Conservation (phyloP, 768 basidiomycete species). For the Cubamyces lactineus region DNA sequence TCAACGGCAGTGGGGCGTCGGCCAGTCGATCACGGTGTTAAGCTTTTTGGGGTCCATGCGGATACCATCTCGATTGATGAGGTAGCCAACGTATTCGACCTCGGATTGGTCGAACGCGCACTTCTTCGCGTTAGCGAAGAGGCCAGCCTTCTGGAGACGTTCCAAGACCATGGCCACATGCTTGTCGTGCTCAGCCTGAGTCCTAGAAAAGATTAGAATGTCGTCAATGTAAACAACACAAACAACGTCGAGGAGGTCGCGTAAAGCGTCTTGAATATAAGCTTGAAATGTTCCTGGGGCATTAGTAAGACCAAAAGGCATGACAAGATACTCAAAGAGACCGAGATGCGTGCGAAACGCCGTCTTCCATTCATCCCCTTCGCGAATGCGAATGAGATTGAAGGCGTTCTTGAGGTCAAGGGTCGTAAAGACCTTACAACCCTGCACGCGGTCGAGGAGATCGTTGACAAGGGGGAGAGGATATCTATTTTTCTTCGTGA, state of each 20-base stretch:
- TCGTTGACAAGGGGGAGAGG: conserved; percentile 40
- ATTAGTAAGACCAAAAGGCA: conserved; percentile 38
- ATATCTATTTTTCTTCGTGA: conserved; percentile 40
- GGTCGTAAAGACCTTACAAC: conserved; percentile 37
- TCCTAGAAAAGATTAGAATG: conserved; percentile 29
- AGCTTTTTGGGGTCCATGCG: conserved; percentile 48
- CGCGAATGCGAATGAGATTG: conserved; percentile 45
- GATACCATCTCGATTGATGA: conserved; percentile 39
- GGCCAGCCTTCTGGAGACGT: conserved; percentile 34
- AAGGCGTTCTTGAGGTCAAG: conserved; percentile 46
- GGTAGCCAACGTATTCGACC: conserved; percentile 47
- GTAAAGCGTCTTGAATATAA: conserved; percentile 22
- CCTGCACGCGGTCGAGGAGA: conserved; percentile 34
- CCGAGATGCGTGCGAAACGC: conserved; percentile 43
- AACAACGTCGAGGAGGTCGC: conserved; percentile 18
- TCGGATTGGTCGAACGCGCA: conserved; percentile 41
- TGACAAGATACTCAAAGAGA: conserved; percentile 39
- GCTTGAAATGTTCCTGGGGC: conserved; percentile 24
- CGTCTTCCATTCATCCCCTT: conserved; percentile 44
- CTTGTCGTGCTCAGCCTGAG: conserved; percentile 26
- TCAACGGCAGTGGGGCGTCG: conserved; percentile 21
- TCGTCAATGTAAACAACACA: conserved; percentile 35
- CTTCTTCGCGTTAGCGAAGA: conserved; percentile 39
- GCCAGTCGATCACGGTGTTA: conserved; percentile 38
- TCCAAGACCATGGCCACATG: conserved; percentile 28